These are phyloP conservation scores for Metschnikowia arizonensis DNA, from an alignment of 805 yeast genomes.

Conservation along the genomic window DNA sequence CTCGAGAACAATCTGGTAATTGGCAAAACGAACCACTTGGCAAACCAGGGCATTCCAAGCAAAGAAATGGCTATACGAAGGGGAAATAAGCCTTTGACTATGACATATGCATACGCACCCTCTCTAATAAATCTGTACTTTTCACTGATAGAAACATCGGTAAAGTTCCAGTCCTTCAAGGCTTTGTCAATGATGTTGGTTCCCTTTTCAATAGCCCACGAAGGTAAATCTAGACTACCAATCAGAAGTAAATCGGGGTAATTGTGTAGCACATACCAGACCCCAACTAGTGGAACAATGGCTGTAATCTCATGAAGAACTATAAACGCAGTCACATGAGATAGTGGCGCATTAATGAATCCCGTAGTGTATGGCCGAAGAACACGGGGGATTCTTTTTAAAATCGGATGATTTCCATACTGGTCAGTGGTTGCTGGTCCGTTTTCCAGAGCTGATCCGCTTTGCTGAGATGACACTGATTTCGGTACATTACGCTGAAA, in stretches of 20 bases:
- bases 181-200: slow-evolving; percentile 52
- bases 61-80: slow-evolving; percentile 49
- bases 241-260: slow-evolving; percentile 40
- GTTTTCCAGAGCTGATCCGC: background rate
- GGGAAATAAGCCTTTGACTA: slow-evolving; percentile 60
- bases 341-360: slow-evolving; percentile 52
- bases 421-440: background rate
- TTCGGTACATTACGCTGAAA: background rate
- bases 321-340: slow-evolving; percentile 60
- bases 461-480: background rate
- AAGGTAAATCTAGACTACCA: slow-evolving; percentile 50
- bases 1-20: slow-evolving; percentile 22
- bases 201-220: slow-evolving; percentile 59
- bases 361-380: slow-evolving; percentile 48
- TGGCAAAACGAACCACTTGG: slow-evolving; percentile 49
- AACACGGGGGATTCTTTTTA: slow-evolving; percentile 46
- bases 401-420: slow-evolving; percentile 24
- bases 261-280: slow-evolving; percentile 65
- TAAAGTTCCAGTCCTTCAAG: slow-evolving; percentile 36
- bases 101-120: slow-evolving; percentile 72
- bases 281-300: slow-evolving; percentile 59
- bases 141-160: slow-evolving; percentile 40
- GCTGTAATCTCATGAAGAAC: slow-evolving; percentile 75
- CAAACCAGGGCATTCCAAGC: slow-evolving; percentile 54
- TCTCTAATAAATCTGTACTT: slow-evolving; percentile 56